Percentiles rank a stretch among this genome's conserved stretches.
phyloP scores from a whole-genome alignment of 2,329 filamentous ascomycete species.

The Claviceps citrina region DNA sequence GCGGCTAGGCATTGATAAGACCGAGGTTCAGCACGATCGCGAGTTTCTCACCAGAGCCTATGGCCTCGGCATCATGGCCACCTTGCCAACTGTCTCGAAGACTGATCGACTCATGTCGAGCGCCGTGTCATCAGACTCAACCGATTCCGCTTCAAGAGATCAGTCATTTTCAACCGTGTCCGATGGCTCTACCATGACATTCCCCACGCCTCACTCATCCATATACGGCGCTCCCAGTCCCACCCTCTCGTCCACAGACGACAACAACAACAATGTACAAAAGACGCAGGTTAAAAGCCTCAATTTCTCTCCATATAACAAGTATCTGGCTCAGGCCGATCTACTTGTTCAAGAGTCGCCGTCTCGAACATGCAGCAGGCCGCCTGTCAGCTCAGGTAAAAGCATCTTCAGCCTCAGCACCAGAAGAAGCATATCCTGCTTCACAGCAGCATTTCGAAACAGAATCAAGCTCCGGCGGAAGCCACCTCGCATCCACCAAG shows the following conservation, averaged over 20 bases:
- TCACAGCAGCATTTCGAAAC: constrained; percentile 29
- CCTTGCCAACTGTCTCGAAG: constrained; percentile 13
- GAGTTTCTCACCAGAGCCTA: constrained; percentile 21
- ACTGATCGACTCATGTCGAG: constrained; percentile 22
- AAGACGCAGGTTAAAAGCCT: constrained; percentile 22
- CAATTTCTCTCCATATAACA: constrained; percentile 37
- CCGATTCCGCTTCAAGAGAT: constrained; percentile 24
- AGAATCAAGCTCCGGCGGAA: constrained; percentile 29
- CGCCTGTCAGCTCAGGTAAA: constrained; percentile 17
- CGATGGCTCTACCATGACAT: constrained; percentile 24
- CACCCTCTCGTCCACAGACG: constrained; percentile 4
- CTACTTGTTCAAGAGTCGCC: constrained; percentile 28
- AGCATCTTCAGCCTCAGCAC: constrained; percentile 31
- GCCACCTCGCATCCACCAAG: constrained; percentile 17
- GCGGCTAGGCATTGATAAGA: constrained; percentile 15
- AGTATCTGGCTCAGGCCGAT: constrained; percentile 31
- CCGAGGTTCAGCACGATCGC: constrained; percentile 26
- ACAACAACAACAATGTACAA: background rate
- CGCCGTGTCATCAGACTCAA: constrained; percentile 29
- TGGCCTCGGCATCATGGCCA: constrained; percentile 20
- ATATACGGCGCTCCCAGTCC: constrained; percentile 16
- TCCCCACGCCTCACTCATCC: constrained; percentile 28
- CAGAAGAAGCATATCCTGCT: constrained; percentile 28
- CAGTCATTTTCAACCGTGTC: constrained; percentile 31
- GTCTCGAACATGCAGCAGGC: constrained; percentile 17